Percentiles rank a stretch among this genome's conserved stretches.
These are phyloP conservation scores for Penicillium odoratum DNA, from an alignment of 495 filamentous ascomycete genomes.

Conservation along the genomic window DNA sequence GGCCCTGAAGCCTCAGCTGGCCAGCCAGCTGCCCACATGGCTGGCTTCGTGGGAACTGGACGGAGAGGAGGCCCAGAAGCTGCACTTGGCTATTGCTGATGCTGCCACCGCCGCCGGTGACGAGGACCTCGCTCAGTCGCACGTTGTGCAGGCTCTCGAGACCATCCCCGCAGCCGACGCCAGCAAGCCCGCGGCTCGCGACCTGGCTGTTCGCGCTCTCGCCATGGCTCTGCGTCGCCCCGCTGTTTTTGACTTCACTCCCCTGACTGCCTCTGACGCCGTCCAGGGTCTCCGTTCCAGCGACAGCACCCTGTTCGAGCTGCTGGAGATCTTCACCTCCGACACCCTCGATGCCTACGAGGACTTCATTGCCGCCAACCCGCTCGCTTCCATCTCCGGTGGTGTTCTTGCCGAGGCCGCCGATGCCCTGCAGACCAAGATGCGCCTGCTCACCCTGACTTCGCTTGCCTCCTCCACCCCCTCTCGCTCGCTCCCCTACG, in stretches of 20 bases:
- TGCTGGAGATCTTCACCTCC: slow-evolving; percentile 92
- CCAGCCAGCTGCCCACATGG: slow-evolving; percentile 75
- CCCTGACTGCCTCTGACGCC: slow-evolving; percentile 80
- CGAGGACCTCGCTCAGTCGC: slow-evolving; percentile 74
- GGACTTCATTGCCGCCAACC: slow-evolving; percentile 67
- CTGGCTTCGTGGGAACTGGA: slow-evolving; percentile 79
- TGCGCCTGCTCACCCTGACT: slow-evolving; percentile 90
- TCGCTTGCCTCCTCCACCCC: slow-evolving; percentile 80
- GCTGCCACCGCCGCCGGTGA: slow-evolving; percentile 75
- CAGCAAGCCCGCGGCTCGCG: slow-evolving; percentile 67
- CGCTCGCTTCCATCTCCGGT: slow-evolving; percentile 43
- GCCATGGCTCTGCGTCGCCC: slow-evolving; percentile 76
- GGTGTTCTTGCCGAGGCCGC: slow-evolving; percentile 59
- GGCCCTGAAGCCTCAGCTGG: slow-evolving; percentile 73
- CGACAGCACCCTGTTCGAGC: slow-evolving; percentile 79
- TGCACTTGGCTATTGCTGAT: slow-evolving; percentile 77
- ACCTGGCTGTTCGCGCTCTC: slow-evolving; percentile 80
- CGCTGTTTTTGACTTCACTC: slow-evolving; percentile 88
- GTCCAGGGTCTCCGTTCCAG: slow-evolving; percentile 83
- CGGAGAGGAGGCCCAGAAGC: slow-evolving; percentile 74
- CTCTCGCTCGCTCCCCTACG: slow-evolving; percentile 82
- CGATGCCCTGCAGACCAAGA: slow-evolving; percentile 84
- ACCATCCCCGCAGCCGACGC: slow-evolving; percentile 77
- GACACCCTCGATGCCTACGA: slow-evolving; percentile 92
- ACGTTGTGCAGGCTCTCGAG: slow-evolving; percentile 78